Conservation (phyloP, 768 basidiomycete species). For the Ramaria sp. region DNA sequence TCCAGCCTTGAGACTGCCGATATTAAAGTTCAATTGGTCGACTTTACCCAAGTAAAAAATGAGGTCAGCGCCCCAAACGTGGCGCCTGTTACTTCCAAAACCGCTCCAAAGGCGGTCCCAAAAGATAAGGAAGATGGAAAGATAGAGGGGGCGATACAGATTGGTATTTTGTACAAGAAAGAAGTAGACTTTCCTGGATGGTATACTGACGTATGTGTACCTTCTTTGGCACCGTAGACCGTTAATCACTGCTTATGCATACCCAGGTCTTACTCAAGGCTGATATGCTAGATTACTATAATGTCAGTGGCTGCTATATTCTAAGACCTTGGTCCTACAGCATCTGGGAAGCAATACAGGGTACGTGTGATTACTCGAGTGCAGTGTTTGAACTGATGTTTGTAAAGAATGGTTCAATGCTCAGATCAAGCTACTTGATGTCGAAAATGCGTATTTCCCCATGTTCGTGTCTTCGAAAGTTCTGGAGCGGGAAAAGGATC, state of each 20-base stretch:
- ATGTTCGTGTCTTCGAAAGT: constrained; percentile 95
- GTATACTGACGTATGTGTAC: constrained; percentile 72
- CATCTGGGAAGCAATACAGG: constrained; percentile 95
- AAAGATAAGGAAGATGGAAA: constrained; percentile 68
- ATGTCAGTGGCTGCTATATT: constrained; percentile 97
- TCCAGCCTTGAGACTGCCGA: constrained; percentile 57
- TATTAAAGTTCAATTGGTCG: constrained; percentile 57
- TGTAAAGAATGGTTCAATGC: constrained; percentile 83
- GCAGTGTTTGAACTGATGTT: neutral
- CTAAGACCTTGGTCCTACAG: constrained; percentile 95
- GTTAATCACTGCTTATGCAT: constrained; percentile 29
- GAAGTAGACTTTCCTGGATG: constrained; percentile 90
- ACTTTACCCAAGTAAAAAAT: constrained; percentile 52
- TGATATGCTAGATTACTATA: constrained; percentile 99
- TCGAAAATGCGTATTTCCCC: constrained; percentile 97
- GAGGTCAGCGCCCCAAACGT: constrained; percentile 26
- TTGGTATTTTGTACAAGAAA: constrained; percentile 92
- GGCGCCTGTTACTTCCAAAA: constrained; percentile 21
- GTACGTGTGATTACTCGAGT: constrained; percentile 27
- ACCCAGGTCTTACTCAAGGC: constrained; percentile 91
- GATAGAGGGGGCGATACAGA: constrained; percentile 81
- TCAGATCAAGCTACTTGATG: constrained; percentile 87
- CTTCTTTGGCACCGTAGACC: constrained; percentile 15
- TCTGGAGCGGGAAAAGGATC: constrained; percentile 93
- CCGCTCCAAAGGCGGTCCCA: constrained; percentile 23